These are phyloP conservation scores for Fusarium succisae DNA, from an alignment of 2,329 filamentous ascomycete species.

Conservation along the genomic window DNA sequence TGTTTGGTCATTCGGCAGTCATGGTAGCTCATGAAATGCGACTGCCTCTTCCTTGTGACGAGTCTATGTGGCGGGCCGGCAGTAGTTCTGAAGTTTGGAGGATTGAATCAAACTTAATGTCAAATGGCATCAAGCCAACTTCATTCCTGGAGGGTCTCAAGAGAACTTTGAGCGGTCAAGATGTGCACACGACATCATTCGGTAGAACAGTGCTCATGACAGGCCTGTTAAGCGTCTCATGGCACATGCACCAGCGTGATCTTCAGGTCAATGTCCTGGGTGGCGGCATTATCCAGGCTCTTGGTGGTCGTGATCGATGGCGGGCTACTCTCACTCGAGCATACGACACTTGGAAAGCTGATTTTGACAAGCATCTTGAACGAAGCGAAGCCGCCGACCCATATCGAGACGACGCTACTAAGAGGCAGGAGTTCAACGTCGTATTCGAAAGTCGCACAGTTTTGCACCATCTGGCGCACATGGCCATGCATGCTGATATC, in stretches of 20 bases:
- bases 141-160: slow-evolving; percentile 93
- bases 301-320: slow-evolving; percentile 93
- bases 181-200: slow-evolving; percentile 91
- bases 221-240: slow-evolving; percentile 89
- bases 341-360: slow-evolving; percentile 92
- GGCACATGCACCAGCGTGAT: slow-evolving; percentile 97
- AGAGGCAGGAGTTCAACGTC: slow-evolving; percentile 69
- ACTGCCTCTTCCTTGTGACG: slow-evolving; percentile 89
- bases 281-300: slow-evolving; percentile 74
- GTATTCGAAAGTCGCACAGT: slow-evolving; percentile 91
- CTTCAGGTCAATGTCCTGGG: slow-evolving; percentile 89
- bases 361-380: slow-evolving; percentile 86
- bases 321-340: slow-evolving; percentile 83
- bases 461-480: slow-evolving; percentile 92
- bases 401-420: slow-evolving; percentile 63
- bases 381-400: slow-evolving; percentile 64
- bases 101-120: slow-evolving; percentile 81
- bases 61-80: slow-evolving; percentile 89
- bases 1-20: slow-evolving; percentile 96
- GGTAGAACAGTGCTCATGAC: slow-evolving; percentile 94
- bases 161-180: slow-evolving; percentile 84
- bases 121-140: slow-evolving; percentile 83
- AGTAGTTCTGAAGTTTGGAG: slow-evolving; percentile 87
- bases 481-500: slow-evolving; percentile 97
- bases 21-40: slow-evolving; percentile 98